phyloP scores from a whole-genome alignment of 2,329 filamentous ascomycete genomes.

The Cryphonectria nitschkei region DNA sequence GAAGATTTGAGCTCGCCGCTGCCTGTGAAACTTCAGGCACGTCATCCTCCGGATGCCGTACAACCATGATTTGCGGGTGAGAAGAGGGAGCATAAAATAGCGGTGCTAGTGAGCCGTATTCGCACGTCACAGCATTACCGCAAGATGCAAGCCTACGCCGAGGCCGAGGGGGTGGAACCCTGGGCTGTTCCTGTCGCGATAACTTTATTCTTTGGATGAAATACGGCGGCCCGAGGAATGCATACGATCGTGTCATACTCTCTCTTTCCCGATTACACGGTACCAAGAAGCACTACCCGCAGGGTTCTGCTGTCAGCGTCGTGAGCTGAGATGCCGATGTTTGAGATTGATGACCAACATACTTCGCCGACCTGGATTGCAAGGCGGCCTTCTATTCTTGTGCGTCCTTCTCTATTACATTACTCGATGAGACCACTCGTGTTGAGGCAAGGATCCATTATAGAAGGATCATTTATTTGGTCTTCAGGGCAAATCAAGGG shows the following conservation, averaged over 20 bases:
- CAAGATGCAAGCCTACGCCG: conserved; percentile 6
- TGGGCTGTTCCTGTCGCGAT: neutral
- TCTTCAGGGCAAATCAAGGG: neutral
- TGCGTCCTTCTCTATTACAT: neutral
- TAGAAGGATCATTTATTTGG: neutral
- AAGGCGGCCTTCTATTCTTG: neutral
- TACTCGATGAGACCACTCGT: neutral
- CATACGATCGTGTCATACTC: conserved; percentile 16
- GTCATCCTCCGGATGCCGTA: neutral
- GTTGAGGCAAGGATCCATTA: neutral
- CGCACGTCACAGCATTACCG: neutral
- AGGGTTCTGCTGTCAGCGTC: neutral
- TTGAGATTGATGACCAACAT: neutral
- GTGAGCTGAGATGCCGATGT: neutral
- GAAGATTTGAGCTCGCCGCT: neutral
- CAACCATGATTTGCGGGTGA: neutral
- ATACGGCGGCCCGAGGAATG: conserved; percentile 24
- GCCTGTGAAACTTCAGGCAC: neutral
- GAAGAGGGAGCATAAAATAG: too few relatives aligned
- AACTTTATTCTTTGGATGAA: neutral
- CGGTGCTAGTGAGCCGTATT: neutral
- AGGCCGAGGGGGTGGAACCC: conserved; percentile 2
- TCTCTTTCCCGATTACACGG: conserved; percentile 8
- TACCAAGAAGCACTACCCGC: neutral
- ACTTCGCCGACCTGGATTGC: neutral